Evolutionary conservation across 2,329 filamentous ascomycete species (phyloP).

Genomic region (Cryphonectria japonica): DNA sequence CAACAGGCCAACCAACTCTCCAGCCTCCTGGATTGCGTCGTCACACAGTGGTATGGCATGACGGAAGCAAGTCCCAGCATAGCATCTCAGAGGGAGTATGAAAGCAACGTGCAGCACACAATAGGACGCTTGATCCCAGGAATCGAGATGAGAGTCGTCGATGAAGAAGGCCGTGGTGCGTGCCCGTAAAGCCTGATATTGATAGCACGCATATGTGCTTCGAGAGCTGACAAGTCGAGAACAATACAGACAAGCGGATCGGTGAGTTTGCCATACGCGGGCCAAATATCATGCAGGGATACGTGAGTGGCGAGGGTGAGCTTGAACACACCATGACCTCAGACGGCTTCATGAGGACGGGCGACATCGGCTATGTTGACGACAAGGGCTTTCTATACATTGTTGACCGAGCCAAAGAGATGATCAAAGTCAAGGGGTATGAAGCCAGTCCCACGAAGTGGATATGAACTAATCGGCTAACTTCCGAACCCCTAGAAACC

Average conservation of each 20-base stretch:
- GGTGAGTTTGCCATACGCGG: conserved; percentile 26
- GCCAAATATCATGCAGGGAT: conserved; percentile 26
- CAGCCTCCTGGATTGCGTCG: conserved; percentile 16
- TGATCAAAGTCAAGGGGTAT: conserved; percentile 29
- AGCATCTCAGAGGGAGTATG: conserved; percentile 24
- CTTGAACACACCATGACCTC: conserved; percentile 3
- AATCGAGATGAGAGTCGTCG: conserved; percentile 23
- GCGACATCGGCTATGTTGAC: conserved; percentile 26
- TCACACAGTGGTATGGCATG: conserved; percentile 32
- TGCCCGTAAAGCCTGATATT: background rate
- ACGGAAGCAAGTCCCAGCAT: conserved; percentile 29
- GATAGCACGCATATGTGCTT: too few relatives aligned
- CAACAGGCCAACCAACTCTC: conserved; percentile 21
- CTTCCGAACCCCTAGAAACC: background rate
- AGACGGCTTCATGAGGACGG: conserved; percentile 21
- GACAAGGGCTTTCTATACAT: conserved; percentile 21
- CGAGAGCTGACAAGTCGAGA: too few relatives aligned
- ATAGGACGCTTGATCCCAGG: conserved; percentile 24
- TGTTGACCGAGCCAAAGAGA: conserved; percentile 25
- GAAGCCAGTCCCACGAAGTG: background rate
- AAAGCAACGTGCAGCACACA: conserved; percentile 12
- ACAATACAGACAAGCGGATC: conserved; percentile 4
- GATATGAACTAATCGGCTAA: background rate
- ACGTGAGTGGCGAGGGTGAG: conserved; percentile 5
- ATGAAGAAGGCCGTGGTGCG: conserved; percentile 21